Percentiles rank a stretch among this genome's conserved stretches.
These are phyloP conservation scores for Phallus indusiatus DNA, from an alignment of 768 basidiomycete genomes.

Conservation along the genomic window DNA sequence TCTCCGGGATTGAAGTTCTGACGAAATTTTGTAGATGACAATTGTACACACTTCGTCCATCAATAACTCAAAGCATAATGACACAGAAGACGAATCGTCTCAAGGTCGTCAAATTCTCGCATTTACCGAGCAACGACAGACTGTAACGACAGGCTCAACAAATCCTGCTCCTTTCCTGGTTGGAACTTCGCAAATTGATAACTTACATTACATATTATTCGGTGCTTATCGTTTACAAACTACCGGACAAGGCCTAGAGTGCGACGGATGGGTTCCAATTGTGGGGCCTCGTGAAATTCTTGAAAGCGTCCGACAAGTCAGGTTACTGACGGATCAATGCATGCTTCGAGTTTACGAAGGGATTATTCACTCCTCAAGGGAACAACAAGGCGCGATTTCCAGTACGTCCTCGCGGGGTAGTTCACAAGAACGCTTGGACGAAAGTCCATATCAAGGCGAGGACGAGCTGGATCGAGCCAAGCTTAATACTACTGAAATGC, in stretches of 20 bases:
- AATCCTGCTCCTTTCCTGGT: conserved; percentile 60
- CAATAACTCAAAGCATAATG: conserved; percentile 57
- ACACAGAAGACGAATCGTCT: conserved; percentile 20
- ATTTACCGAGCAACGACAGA: conserved; percentile 77
- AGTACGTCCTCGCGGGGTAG: conserved; percentile 5
- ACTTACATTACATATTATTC: conserved; percentile 83
- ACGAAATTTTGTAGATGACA: conserved; percentile 37
- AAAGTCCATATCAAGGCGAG: conserved; percentile 34
- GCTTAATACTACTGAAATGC: conserved; percentile 58
- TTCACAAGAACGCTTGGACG: conserved; percentile 42
- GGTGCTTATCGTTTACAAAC: conserved; percentile 74
- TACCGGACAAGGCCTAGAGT: conserved; percentile 64
- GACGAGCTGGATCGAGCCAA: conserved; percentile 30
- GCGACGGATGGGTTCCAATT: conserved; percentile 87
- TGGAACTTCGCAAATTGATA: conserved; percentile 77
- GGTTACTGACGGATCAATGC: conserved; percentile 68
- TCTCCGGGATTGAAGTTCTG: not conserved
- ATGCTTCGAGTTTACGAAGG: conserved; percentile 90
- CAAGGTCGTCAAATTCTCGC: conserved; percentile 71
- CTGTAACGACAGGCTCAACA: conserved; percentile 40
- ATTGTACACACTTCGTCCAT: conserved; percentile 84
- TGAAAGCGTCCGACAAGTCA: conserved; percentile 77
- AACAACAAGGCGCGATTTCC: conserved; percentile 24
- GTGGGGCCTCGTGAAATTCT: conserved; percentile 62
- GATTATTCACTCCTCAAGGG: conserved; percentile 40